Percentiles rank a stretch among this genome's conserved stretches.
Conservation (phyloP, 345 rosid species). For the Rhizophora apiculata region DNA sequence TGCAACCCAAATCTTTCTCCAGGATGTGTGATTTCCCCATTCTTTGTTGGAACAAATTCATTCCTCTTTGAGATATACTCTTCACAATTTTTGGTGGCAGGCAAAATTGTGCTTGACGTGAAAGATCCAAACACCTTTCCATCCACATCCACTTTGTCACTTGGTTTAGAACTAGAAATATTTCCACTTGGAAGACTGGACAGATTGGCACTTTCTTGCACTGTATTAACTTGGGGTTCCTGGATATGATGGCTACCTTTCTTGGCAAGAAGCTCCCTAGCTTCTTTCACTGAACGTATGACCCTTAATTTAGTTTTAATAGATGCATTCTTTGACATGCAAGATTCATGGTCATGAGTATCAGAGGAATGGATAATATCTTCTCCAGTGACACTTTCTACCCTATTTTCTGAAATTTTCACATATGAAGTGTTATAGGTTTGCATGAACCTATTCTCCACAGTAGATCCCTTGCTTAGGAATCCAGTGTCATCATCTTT, state of each 20-base stretch:
- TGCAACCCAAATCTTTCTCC: slow-evolving; percentile 15
- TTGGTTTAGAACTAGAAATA: slow-evolving; percentile 18
- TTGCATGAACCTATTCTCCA: slow-evolving; percentile 24
- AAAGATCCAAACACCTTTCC: slow-evolving; percentile 13
- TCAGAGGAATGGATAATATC: slow-evolving; percentile 30
- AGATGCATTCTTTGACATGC: slow-evolving; percentile 19
- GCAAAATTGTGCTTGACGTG: slow-evolving; percentile 16
- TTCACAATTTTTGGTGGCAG: slow-evolving; percentile 25
- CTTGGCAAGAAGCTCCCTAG: slow-evolving; percentile 67
- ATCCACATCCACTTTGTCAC: slow-evolving; percentile 22
- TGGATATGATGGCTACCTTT: slow-evolving; percentile 27
- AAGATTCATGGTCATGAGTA: slow-evolving; percentile 25
- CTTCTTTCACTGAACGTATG: slow-evolving; percentile 80
- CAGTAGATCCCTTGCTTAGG: slow-evolving; percentile 22
- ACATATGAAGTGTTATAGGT: slow-evolving; percentile 25
- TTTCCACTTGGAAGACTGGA: slow-evolving; percentile 19
- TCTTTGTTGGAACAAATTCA: slow-evolving; percentile 23
- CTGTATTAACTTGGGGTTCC: slow-evolving; percentile 22
- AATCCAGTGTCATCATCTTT: slow-evolving; percentile 19
- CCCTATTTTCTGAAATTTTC: slow-evolving; percentile 25
- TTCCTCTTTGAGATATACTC: slow-evolving; percentile 19
- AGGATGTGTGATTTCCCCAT: slow-evolving; percentile 26
- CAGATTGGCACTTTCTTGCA: slow-evolving; percentile 23
- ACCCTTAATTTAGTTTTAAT: slow-evolving; percentile 45
- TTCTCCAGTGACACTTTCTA: slow-evolving; percentile 20